These are phyloP conservation scores for Wallacemonas sp. DNA, from an alignment of 208 protist species.

Conservation along the genomic window DNA sequence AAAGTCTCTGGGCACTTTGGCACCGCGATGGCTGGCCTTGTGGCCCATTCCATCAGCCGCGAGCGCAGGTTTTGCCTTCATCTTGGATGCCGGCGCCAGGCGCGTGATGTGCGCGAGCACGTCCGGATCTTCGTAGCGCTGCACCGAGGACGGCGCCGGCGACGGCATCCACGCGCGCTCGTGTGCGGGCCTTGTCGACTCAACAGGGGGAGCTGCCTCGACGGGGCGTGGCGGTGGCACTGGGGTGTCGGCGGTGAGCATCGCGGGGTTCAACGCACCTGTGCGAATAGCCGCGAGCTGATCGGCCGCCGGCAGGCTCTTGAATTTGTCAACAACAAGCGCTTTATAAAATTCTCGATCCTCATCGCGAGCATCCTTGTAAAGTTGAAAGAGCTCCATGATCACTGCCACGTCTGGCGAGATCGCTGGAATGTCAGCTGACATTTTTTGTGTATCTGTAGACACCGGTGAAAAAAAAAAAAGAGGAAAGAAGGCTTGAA, in stretches of 20 bases:
- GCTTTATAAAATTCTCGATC: neutral
- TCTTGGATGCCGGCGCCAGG: neutral
- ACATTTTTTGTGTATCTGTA: too few species aligned
- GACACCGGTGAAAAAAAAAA: neutral
- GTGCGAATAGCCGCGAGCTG: too few species aligned
- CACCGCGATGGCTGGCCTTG: neutral
- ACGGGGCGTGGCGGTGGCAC: too few species aligned
- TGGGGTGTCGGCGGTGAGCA: too few species aligned
- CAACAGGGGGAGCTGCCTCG: too few species aligned
- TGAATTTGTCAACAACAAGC: neutral
- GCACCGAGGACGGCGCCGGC: too few species aligned
- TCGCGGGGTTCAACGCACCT: too few species aligned
- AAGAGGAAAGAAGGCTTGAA: constrained; percentile 4
- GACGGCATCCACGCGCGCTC: too few species aligned
- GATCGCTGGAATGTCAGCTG: too few species aligned
- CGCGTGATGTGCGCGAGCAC: neutral
- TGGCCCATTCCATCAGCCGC: neutral
- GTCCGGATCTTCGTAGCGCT: too few species aligned
- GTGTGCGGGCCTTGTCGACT: too few species aligned
- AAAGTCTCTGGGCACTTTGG: neutral
- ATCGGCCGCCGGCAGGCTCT: neutral
- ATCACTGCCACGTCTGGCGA: neutral
- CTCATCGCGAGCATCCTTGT: neutral
- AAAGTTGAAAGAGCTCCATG: neutral
- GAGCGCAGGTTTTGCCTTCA: neutral